Base-by-base conservation (phyloP, 2,329 filamentous ascomycete genomes). In the Intubia oerlemansii region DNA sequence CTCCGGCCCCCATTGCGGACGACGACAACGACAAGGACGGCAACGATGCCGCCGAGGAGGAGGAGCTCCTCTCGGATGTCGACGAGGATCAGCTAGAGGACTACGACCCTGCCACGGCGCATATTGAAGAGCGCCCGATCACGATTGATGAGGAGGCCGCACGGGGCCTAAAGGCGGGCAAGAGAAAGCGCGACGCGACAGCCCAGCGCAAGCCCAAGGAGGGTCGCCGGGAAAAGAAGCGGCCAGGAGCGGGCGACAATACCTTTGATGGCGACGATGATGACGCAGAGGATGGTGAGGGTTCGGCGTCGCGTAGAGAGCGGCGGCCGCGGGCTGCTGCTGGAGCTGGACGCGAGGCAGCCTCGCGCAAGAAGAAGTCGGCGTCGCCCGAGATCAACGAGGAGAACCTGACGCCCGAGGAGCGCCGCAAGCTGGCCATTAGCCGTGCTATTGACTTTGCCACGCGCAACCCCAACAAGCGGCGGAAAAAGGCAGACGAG, bases 361-460 rank as follows among this genome's bases (percentile, higher is more conserved):
- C 62, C 38, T 60, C 54, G 35, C 53, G 51, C 22, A 59, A 57
- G 39, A 42, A 46, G 13, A 56, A 53, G 39, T 42, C 45, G 10
- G 37, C 51, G 2, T 50, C 54, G 13, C 59, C 59, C 4, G 66
- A 72, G 34, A 63, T 79, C 36, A 64, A 78, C 38, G 80, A 91
- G 35, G 78, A 81, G 42, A 61, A 74, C 36, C 52, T 95, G 41
- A 75, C 77, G 13, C 80, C 82, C 1, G 81, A 88, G 49, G 80
- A 92, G 54, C 66, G 79, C 41, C 69, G 84, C 41, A 72, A 76
- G 41, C 65, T 79, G 39, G 84, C 81, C 13, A 70, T 98, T 30
- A 80, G 92, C 43, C 66, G 73, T 39, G 77, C 79, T 32, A 80
- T 95, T 54, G 80, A 92, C 48, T 78, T 78, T 32, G 82, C 84